A percentile compares a stretch with the other conserved stretches of the same genome.
Conservation (phyloP, 768 basidiomycete genomes). For the Clavulina sp. region DNA sequence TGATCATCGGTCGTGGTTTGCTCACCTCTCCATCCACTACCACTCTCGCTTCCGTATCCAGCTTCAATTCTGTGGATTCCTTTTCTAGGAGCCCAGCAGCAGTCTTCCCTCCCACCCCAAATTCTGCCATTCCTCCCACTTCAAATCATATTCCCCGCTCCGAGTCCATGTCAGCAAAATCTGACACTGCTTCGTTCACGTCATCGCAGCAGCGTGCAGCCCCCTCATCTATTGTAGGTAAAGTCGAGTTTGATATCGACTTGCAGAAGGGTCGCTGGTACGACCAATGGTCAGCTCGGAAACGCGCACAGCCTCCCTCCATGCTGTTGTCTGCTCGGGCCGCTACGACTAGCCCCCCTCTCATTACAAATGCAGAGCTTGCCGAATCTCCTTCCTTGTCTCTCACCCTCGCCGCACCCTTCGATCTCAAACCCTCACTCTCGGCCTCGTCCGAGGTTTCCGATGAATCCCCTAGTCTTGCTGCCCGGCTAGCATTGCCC, state of each 20-base stretch:
- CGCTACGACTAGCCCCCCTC: background rate
- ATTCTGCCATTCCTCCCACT: constrained; percentile 3
- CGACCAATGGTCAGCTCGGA: constrained; percentile 49
- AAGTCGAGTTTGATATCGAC: constrained; percentile 92
- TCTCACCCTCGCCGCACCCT: background rate
- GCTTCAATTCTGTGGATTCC: background rate
- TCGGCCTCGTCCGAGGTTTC: too few relatives aligned
- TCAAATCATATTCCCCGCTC: too few relatives aligned
- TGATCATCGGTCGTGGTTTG: constrained; percentile 15
- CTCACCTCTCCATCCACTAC: constrained; percentile 41
- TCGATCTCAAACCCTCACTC: background rate
- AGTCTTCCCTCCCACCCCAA: background rate
- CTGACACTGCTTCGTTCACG: constrained; percentile 10
- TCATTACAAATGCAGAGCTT: background rate
- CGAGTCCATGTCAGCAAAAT: constrained; percentile 2
- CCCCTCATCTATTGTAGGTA: constrained; percentile 65
- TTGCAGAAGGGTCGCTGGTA: constrained; percentile 65
- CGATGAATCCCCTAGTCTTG: background rate
- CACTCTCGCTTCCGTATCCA: constrained; percentile 15
- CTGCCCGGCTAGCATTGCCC: too few relatives aligned
- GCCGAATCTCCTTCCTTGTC: background rate
- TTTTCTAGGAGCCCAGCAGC: background rate
- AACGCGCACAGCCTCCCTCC: background rate
- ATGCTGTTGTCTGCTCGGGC: background rate
- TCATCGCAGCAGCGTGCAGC: constrained; percentile 12